Evolutionary conservation across 208 protist species (phyloP).

Genomic region (Ichthyophonus hoferi): DNA sequence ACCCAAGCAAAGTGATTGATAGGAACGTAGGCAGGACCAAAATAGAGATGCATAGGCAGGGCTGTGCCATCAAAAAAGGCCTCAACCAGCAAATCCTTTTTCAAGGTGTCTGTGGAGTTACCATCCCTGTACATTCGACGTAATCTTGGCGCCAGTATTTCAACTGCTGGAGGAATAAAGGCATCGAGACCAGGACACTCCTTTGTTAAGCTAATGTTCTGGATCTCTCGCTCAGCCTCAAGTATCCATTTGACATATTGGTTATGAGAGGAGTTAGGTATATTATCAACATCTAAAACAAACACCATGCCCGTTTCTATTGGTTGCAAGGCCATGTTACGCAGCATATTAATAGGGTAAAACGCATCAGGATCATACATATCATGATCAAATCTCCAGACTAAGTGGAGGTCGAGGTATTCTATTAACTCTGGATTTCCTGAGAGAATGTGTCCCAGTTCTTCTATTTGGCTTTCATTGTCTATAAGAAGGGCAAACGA

Average conservation of each 20-base stretch:
- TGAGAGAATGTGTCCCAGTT: neutral
- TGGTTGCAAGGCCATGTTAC: constrained; percentile 34
- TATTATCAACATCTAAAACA: constrained; percentile 38
- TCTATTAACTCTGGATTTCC: neutral
- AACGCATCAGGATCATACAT: neutral
- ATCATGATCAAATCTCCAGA: constrained; percentile 12
- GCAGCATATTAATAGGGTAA: constrained; percentile 44
- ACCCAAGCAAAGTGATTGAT: constrained; percentile 35
- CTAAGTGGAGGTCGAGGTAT: constrained; percentile 28
- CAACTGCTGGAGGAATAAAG: constrained; percentile 32
- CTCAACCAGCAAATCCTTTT: neutral
- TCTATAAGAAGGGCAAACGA: constrained; percentile 32
- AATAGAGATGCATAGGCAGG: constrained; percentile 43
- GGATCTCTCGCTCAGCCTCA: neutral
- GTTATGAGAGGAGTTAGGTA: constrained; percentile 7
- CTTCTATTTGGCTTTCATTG: neutral
- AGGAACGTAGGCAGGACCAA: constrained; percentile 34
- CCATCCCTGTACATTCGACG: neutral
- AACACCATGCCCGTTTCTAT: constrained; percentile 17
- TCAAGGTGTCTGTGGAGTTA: neutral
- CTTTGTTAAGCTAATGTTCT: neutral
- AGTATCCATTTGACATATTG: neutral
- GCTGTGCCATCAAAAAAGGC: constrained; percentile 3
- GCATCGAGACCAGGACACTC: constrained; percentile 31
- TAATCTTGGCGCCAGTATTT: neutral